Evolutionary conservation across 2,329 filamentous ascomycete genomes (phyloP).

Genomic region (Colletotrichum melonis): DNA sequence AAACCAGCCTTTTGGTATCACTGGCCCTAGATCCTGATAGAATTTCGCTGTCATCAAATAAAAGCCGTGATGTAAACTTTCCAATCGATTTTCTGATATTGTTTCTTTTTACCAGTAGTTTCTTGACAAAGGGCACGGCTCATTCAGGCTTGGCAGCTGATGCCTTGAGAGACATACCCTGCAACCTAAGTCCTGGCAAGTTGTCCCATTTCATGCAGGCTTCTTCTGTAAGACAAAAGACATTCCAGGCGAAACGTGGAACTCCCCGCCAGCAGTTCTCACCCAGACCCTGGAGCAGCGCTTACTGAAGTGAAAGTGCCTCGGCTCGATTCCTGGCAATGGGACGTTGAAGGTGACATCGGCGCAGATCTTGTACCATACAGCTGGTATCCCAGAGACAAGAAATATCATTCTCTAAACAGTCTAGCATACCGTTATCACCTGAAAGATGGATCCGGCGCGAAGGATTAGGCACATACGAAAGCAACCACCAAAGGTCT

Average conservation of each 20-base stretch:
- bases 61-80: too few species aligned
- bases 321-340: neutral
- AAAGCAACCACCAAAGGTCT: neutral
- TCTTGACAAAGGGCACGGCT: too few species aligned
- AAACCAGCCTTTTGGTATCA: neutral
- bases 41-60: too few species aligned
- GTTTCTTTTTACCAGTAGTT: too few species aligned
- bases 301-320: neutral
- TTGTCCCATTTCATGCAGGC: too few species aligned
- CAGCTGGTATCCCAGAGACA: neutral
- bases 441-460: neutral
- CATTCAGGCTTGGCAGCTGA: too few species aligned
- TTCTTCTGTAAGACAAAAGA: too few species aligned
- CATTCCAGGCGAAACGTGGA: neutral
- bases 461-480: neutral
- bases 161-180: too few species aligned
- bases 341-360: neutral
- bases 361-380: neutral
- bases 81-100: too few species aligned
- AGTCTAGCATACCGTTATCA: neutral
- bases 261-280: neutral
- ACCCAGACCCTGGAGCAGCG: too few species aligned
- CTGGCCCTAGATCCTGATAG: neutral
- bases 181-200: too few species aligned
- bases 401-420: neutral